These are phyloP conservation scores for Zygosaccharomyces pseudobailii DNA, from an alignment of 1,139 yeast genomes.

Conservation along the genomic window DNA sequence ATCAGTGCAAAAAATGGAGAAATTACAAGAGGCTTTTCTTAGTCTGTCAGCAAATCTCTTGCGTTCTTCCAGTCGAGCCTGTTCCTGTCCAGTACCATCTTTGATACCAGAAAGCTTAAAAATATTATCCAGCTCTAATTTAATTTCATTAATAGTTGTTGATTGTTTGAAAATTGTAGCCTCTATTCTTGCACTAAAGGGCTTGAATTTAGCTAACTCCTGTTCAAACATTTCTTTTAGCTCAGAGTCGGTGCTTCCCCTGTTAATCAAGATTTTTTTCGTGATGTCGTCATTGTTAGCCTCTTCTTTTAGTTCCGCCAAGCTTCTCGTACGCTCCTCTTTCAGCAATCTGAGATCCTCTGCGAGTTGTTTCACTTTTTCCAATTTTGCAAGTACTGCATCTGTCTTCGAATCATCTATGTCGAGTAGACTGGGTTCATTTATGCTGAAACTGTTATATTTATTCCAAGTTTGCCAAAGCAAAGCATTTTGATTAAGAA, in stretches of 20 bases:
- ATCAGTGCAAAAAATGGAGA: slow-evolving; percentile 59
- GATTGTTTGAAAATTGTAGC: slow-evolving; percentile 63
- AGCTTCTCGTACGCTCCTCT: slow-evolving; percentile 56
- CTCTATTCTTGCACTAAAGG: slow-evolving; percentile 62
- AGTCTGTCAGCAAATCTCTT: slow-evolving; percentile 44
- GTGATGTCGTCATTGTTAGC: slow-evolving; percentile 86
- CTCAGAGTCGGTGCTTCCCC: slow-evolving; percentile 53
- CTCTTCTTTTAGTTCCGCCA: slow-evolving; percentile 61
- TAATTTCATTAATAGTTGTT: slow-evolving; percentile 51
- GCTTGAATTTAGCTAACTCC: slow-evolving; percentile 74
- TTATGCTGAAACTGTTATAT: slow-evolving; percentile 16
- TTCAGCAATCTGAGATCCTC: slow-evolving; percentile 47
- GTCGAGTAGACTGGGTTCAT: slow-evolving; percentile 53
- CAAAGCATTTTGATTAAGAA: slow-evolving; percentile 34
- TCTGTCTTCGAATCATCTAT: slow-evolving; percentile 47
- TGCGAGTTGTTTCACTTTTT: slow-evolving; percentile 43
- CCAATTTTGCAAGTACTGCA: slow-evolving; percentile 29
- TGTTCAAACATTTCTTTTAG: slow-evolving; percentile 59
- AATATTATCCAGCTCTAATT: slow-evolving; percentile 53
- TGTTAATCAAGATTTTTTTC: slow-evolving; percentile 64
- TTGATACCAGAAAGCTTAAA: slow-evolving; percentile 41
- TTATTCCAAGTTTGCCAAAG: slow-evolving; percentile 32
- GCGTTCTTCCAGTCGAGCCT: slow-evolving; percentile 39
- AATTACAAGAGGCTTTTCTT: slow-evolving; percentile 45
- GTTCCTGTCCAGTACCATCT: slow-evolving; percentile 34